These are phyloP conservation scores for Trichosporon sp. DNA, from an alignment of 1,284 basidiomycete species.

Conservation along the genomic window DNA sequence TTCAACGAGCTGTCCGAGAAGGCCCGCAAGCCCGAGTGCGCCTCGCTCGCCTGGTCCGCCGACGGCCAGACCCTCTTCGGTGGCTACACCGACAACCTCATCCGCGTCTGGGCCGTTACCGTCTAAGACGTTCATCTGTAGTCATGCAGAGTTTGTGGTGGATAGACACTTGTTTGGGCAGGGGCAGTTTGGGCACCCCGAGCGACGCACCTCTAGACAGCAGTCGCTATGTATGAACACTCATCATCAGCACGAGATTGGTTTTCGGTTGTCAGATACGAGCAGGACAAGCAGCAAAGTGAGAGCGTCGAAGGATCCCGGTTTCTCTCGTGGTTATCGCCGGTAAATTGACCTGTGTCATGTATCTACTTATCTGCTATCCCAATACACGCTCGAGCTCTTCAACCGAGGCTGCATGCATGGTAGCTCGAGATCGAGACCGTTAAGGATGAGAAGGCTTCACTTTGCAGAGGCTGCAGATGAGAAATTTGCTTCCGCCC, in stretches of 20 bases:
- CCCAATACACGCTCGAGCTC: too few relatives aligned
- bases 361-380: too few relatives aligned
- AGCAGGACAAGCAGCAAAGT: neutral
- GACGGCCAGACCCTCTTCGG: constrained; percentile 96
- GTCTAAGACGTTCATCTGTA: constrained; percentile 29
- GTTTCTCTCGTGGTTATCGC: too few relatives aligned
- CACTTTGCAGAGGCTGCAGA: neutral
- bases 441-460: too few relatives aligned
- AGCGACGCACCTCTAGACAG: neutral
- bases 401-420: too few relatives aligned
- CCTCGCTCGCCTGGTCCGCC: constrained; percentile 97
- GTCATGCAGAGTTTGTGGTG: constrained; percentile 21
- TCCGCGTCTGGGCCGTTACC: constrained; percentile 87
- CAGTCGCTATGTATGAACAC: constrained; percentile 4
- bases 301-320: too few relatives aligned
- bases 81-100: constrained; percentile 86
- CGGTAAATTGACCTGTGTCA: too few relatives aligned
- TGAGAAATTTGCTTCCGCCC: neutral
- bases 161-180: constrained; percentile 7
- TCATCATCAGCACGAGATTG: neutral
- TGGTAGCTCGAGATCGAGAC: too few relatives aligned
- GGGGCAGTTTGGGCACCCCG: neutral
- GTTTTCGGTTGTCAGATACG: neutral
- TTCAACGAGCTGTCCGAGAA: constrained; percentile 71
- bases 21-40: constrained; percentile 86